Base-by-base conservation (phyloP, 129 eudicot species). In the Scalesia atractyloides region DNA sequence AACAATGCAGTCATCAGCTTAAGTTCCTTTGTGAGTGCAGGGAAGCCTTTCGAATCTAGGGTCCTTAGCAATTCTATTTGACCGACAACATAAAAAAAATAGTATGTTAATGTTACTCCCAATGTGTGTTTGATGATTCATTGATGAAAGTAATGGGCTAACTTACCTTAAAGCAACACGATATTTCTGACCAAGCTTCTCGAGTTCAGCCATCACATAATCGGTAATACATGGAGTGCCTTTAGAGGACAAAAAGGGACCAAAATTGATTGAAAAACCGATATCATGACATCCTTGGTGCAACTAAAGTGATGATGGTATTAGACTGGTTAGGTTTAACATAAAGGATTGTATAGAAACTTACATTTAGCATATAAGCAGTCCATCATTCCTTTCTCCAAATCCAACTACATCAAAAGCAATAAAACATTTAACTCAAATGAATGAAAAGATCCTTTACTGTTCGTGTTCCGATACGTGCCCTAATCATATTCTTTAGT, bases 201-300 rank as follows among this genome's bases (percentile, higher is more conserved):
- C 99, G 64, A 91, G 99, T 82, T 95, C 97, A 34, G 99, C 99
- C 97, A 95, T 95, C 62, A 95, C 99, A 85, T 97, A 95, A 81
- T 95, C 99, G 19, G 99, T 95, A 17, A 95, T 95, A 76, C 99
- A 95, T 10, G 99, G 99, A 77, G 99, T 95, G 63, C 99, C 99
- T 95, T 51, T 22, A 74, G 20, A 76, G 69, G 43, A 22, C 36
- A 64, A 15, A 62, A 69, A 24, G 24, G 7, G 65, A 20, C 12
- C 33, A 10, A 58, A 49, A 26, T 9, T 14, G 43, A 50, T 56
- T 49, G 19, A 39, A 49, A 64, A 10, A 0, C 48, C 14, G 10
- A 60, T 14, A 60, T 58, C 5, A 33, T 24, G 18, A 15, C 17
- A 12, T 15, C 66, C 9, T 9, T 9, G 20, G 2, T 1, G 60